These are phyloP conservation scores for Rhytidiadelphus loreus DNA, from an alignment of 225 moss, liverwort and hornwort species.

Conservation along the genomic window DNA sequence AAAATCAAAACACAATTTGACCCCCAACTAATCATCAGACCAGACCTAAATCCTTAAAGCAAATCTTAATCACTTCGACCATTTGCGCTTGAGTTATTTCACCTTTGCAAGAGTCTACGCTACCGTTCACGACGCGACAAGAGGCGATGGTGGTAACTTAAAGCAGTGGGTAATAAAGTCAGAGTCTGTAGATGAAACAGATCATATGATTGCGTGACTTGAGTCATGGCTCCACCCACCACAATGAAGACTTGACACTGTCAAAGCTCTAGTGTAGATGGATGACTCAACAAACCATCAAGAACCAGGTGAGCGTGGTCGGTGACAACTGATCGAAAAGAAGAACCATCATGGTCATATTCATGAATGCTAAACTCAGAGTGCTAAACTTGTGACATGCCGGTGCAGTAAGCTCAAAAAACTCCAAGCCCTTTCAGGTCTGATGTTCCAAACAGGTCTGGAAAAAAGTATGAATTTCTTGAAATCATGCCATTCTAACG, in stretches of 20 bases:
- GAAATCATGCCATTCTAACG: background rate
- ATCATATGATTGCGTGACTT: background rate
- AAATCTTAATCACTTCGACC: background rate
- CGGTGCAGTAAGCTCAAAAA: background rate
- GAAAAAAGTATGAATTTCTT: background rate
- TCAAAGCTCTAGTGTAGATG: background rate
- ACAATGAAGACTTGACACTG: background rate
- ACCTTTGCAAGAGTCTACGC: background rate
- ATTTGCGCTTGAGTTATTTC: too few relatives aligned
- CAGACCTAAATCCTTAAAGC: background rate
- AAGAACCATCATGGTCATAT: background rate
- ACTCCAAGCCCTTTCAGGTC: background rate
- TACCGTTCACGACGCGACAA: background rate
- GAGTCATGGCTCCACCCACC: background rate
- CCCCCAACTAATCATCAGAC: background rate
- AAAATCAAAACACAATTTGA: background rate
- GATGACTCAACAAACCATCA: background rate
- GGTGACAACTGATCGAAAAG: background rate
- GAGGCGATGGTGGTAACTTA: background rate
- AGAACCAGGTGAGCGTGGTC: background rate
- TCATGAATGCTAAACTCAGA: background rate
- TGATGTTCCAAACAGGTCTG: background rate
- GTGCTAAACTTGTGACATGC: background rate
- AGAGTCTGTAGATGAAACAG: background rate
- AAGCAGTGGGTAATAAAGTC: background rate